Conservation (phyloP, 805 yeast species). For the Ogataea salicorniae region DNA sequence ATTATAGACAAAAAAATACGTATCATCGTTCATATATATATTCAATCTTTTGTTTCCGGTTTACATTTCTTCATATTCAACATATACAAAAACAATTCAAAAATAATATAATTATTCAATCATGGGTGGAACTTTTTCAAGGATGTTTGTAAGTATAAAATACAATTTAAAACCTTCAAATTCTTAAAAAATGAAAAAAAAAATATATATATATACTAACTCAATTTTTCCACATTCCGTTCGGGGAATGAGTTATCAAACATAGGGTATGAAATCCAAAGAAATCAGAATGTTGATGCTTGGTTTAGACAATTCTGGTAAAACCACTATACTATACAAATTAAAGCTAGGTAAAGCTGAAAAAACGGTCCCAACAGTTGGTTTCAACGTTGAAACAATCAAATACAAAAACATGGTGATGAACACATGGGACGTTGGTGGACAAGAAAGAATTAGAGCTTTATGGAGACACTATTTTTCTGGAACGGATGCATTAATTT, state of each 20-base stretch:
- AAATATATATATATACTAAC: not conserved
- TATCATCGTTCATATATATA: no score
- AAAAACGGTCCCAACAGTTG: conserved; percentile 88
- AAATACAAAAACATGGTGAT: conserved; percentile 39
- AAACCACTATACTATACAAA: conserved; percentile 81
- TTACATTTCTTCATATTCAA: not conserved
- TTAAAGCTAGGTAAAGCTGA: conserved; percentile 69
- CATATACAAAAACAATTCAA: not conserved
- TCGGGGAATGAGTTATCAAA: no score
- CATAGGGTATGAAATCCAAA: conserved; percentile 16
- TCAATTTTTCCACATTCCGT: not conserved
- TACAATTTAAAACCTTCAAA: not conserved
- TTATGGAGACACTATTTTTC: conserved; percentile 95
- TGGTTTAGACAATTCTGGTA: conserved; percentile 91
- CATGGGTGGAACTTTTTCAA: conserved; percentile 22
- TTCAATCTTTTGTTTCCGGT: no score
- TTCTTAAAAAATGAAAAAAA: no score
- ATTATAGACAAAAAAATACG: no score
- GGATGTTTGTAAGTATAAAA: conserved; percentile 14
- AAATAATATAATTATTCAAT: not conserved
- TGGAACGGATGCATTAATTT: conserved; percentile 86
- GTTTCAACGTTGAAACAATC: conserved; percentile 78
- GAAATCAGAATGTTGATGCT: conserved; percentile 69
- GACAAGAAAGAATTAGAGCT: conserved; percentile 87
- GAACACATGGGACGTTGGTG: conserved; percentile 87